A percentile compares a stretch with the other conserved stretches of the same genome.
These are phyloP conservation scores for Athelia psychrophila DNA, from an alignment of 1,284 basidiomycete species.

Conservation along the genomic window DNA sequence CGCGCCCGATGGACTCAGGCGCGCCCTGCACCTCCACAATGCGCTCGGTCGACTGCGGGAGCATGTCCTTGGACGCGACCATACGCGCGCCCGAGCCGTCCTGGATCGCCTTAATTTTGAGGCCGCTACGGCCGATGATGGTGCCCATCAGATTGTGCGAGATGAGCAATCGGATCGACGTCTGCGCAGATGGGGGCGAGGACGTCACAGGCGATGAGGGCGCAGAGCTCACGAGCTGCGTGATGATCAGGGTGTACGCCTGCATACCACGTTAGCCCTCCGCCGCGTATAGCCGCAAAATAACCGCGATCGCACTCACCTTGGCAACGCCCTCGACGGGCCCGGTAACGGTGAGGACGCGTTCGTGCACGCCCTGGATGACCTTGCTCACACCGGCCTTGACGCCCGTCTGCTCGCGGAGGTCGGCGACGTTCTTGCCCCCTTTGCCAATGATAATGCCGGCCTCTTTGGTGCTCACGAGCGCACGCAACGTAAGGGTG, in stretches of 20 bases:
- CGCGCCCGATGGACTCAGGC: conserved; percentile 87
- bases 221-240: conserved; percentile 82
- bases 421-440: conserved; percentile 95
- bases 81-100: conserved; percentile 96
- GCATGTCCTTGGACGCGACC: conserved; percentile 98
- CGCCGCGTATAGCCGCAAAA: conserved; percentile 2
- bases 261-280: too few relatives aligned
- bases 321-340: conserved; percentile 90
- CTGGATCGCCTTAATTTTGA: conserved; percentile 99
- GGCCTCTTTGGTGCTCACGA: conserved; percentile 95
- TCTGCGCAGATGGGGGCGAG: conserved; percentile 69
- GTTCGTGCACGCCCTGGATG: conserved; percentile 95
- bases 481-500: conserved; percentile 83
- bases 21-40: conserved; percentile 96
- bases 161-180: conserved; percentile 93
- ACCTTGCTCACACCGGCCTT: conserved; percentile 99
- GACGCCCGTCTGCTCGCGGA: conserved; percentile 92
- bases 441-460: conserved; percentile 96
- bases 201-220: conserved; percentile 64
- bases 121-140: conserved; percentile 94
- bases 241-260: conserved; percentile 95
- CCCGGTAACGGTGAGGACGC: conserved; percentile 92
- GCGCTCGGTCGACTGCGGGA: conserved; percentile 97
- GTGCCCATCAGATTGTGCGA: conserved; percentile 99
- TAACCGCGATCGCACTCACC: conserved; percentile 40